Percentiles rank a stretch among this genome's conserved stretches.
Evolutionary conservation across 345 rosid species (phyloP).

Genomic region (Hypericum perforatum): DNA sequence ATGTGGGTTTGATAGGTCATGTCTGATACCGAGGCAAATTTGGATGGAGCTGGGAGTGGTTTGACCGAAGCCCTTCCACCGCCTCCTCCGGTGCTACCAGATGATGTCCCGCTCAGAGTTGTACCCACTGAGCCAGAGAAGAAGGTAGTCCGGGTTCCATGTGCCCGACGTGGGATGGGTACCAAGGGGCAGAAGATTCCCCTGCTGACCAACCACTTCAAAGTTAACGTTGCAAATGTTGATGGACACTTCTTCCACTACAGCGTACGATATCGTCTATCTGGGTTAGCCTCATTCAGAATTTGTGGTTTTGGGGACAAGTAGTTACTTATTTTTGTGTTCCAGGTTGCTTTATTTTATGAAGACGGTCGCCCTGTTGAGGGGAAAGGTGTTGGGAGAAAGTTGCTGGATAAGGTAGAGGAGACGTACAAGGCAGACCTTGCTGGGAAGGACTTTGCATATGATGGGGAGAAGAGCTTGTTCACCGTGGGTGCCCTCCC

Average conservation of each 20-base stretch:
- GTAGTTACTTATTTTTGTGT: neutral
- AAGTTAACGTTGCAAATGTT: slow-evolving; percentile 9
- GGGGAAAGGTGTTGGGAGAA: slow-evolving; percentile 16
- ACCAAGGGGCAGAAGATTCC: slow-evolving; percentile 15
- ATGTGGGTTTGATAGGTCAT: too few relatives aligned
- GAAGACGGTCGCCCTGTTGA: slow-evolving; percentile 19
- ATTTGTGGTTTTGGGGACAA: neutral
- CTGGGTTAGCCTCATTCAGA: neutral
- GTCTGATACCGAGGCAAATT: too few relatives aligned
- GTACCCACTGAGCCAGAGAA: too few relatives aligned
- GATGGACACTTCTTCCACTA: slow-evolving; percentile 14
- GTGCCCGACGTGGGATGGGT: slow-evolving; percentile 14
- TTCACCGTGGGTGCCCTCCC: slow-evolving; percentile 16
- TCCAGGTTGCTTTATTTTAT: slow-evolving; percentile 10
- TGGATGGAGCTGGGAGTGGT: too few relatives aligned
- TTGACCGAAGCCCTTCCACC: too few relatives aligned
- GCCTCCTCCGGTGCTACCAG: too few relatives aligned
- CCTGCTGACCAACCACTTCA: slow-evolving; percentile 18
- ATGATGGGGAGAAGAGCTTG: slow-evolving; percentile 23
- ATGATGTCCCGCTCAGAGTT: too few relatives aligned
- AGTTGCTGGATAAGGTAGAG: slow-evolving; percentile 14
- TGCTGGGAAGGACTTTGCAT: slow-evolving; percentile 19
- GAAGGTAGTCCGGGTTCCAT: slow-evolving; percentile 4
- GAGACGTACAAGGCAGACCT: slow-evolving; percentile 18
- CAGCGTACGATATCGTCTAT: slow-evolving; percentile 8